Percentiles rank a stretch among this genome's conserved stretches.
These are phyloP conservation scores for Microdochium nivale DNA, from an alignment of 2,329 filamentous ascomycete genomes.

Conservation along the genomic window DNA sequence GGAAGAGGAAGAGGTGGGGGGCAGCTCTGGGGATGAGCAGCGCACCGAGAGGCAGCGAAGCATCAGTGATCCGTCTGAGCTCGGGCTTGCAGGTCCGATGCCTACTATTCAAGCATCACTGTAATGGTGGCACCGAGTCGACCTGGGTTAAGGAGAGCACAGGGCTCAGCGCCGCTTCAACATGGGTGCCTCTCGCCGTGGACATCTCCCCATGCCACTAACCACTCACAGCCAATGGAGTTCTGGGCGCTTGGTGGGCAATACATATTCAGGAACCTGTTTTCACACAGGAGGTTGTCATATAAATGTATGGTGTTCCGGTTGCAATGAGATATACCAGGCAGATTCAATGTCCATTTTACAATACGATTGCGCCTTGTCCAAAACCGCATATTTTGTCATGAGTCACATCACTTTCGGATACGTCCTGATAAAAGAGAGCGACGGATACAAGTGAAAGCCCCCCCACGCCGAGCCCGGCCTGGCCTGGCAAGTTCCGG, in stretches of 20 bases:
- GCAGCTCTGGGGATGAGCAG: conserved; percentile 40
- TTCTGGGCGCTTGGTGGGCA: neutral
- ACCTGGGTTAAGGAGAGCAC: too few species aligned
- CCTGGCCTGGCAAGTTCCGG: neutral
- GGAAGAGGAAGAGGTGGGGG: conserved; percentile 28
- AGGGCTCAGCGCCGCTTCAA: too few species aligned
- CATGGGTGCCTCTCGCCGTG: too few species aligned
- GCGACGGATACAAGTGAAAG: too few species aligned
- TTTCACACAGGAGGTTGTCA: neutral
- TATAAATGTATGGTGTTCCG: neutral
- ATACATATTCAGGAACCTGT: neutral
- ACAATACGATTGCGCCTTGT: neutral
- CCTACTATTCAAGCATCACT: neutral
- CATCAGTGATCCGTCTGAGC: conserved; percentile 29
- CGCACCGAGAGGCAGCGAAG: conserved; percentile 50
- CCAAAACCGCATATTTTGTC: neutral
- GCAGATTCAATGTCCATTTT: neutral
- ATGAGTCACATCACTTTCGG: too few species aligned
- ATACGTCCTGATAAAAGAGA: neutral
- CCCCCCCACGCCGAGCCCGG: too few species aligned
- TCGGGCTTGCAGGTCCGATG: conserved; percentile 1
- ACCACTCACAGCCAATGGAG: too few species aligned
- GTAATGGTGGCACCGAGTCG: neutral
- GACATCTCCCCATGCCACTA: too few species aligned
- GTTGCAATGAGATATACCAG: neutral